phyloP scores from a whole-genome alignment of 1,139 yeast genomes.

The Taiozyma sp. region DNA sequence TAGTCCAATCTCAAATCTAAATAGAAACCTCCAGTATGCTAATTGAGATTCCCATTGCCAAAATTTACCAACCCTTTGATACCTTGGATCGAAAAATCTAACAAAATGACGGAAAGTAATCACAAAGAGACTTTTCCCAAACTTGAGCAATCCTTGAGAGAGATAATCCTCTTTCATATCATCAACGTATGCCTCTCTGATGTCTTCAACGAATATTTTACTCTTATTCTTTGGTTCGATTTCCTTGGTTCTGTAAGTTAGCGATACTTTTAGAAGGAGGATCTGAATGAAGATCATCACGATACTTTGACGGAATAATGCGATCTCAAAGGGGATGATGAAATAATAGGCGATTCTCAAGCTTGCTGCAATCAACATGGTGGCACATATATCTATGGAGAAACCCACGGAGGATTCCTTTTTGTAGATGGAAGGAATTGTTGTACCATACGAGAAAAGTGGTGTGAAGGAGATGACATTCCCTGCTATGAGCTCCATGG shows the following conservation, averaged over 20 bases:
- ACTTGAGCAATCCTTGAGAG: background rate
- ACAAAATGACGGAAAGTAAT: conserved; percentile 29
- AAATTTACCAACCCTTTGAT: conserved; percentile 56
- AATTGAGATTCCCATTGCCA: conserved; percentile 80
- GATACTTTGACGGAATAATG: conserved; percentile 68
- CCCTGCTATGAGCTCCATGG: conserved; percentile 33
- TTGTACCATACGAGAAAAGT: conserved; percentile 77
- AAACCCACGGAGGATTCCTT: conserved; percentile 70
- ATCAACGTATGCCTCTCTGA: conserved; percentile 2
- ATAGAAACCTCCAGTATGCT: conserved; percentile 63
- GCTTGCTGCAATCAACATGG: conserved; percentile 77
- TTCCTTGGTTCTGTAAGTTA: conserved; percentile 46
- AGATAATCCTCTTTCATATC: conserved; percentile 17
- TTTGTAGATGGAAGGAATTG: conserved; percentile 61
- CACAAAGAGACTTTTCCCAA: conserved; percentile 15
- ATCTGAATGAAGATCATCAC: conserved; percentile 75
- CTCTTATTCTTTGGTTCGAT: conserved; percentile 26
- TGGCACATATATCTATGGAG: conserved; percentile 83
- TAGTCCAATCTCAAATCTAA: conserved; percentile 38
- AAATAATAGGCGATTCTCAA: conserved; percentile 71
- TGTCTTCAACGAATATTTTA: background rate
- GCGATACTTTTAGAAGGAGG: conserved; percentile 54
- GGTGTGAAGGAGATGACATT: conserved; percentile 67
- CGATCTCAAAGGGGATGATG: conserved; percentile 72
- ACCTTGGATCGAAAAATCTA: conserved; percentile 64